These are phyloP conservation scores for Ambrosiella beaveri DNA, from an alignment of 2,329 filamentous ascomycete species.

Conservation along the genomic window DNA sequence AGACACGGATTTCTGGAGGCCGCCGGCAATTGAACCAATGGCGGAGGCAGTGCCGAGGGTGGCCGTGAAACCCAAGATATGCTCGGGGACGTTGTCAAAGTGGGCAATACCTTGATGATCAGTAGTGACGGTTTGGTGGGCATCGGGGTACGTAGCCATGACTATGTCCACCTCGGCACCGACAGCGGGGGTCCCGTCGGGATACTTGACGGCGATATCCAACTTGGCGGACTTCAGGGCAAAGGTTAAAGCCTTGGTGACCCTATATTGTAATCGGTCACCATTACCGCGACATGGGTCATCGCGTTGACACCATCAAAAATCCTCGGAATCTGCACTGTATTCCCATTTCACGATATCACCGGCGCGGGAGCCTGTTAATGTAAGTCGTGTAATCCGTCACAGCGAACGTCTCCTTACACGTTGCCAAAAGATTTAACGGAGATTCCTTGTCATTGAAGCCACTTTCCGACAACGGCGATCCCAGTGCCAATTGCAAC, in stretches of 20 bases:
- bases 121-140: not conserved
- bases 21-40: constrained; percentile 7
- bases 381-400: constrained; percentile 4
- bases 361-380: not conserved
- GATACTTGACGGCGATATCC: constrained; percentile 2
- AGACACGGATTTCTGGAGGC: not conserved
- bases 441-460: constrained; percentile 1
- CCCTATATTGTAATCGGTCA: not conserved
- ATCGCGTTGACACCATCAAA: constrained; percentile 1
- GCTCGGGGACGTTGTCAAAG: constrained; percentile 4
- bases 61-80: constrained; percentile 8
- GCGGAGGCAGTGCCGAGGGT: constrained; percentile 2
- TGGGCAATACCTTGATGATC: constrained; percentile 2
- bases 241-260: constrained; percentile 9
- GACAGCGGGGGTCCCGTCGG: not conserved
- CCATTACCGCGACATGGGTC: constrained; percentile 8
- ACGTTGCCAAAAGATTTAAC: constrained; percentile 1
- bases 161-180: constrained; percentile 4
- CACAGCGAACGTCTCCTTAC: not conserved
- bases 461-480: not conserved
- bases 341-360: constrained; percentile 3
- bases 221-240: constrained; percentile 1
- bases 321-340: constrained; percentile 4
- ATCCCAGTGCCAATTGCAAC: constrained; percentile 1
- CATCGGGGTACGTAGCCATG: constrained; percentile 4